A percentile compares a stretch with the other conserved stretches of the same genome.
These are phyloP conservation scores for Agapanthus africanus DNA, from an alignment of 106 monocot genomes.

Conservation along the genomic window DNA sequence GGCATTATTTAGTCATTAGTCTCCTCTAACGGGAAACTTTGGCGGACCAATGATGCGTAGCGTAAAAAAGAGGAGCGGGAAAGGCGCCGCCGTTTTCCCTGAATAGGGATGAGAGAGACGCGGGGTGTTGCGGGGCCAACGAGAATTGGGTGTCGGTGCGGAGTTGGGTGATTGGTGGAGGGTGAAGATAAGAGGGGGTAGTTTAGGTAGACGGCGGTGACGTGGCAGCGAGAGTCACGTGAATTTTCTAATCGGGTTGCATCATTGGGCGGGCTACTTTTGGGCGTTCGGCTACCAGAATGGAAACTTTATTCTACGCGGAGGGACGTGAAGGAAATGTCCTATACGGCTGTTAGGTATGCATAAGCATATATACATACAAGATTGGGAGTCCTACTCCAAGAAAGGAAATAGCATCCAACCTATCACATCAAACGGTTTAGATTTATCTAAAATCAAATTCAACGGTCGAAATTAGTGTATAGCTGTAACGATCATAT, in stretches of 20 bases:
- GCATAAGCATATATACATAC: too few species aligned
- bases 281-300: not conserved
- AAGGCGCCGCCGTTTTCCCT: not conserved
- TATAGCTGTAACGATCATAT: too few species aligned
- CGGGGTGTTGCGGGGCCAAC: not conserved
- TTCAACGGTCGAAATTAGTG: too few species aligned
- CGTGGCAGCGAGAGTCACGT: not conserved
- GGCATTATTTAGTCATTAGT: not conserved
- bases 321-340: too few species aligned
- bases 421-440: too few species aligned
- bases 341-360: too few species aligned
- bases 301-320: too few species aligned
- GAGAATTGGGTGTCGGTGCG: not conserved
- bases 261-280: conserved; percentile 2
- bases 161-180: not conserved
- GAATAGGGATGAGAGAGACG: not conserved
- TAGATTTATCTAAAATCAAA: too few species aligned
- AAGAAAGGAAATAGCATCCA: too few species aligned
- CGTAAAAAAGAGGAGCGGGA: not conserved
- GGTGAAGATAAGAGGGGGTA: not conserved
- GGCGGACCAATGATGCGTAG: not conserved
- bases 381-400: too few species aligned
- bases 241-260: not conserved
- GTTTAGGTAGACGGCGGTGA: not conserved
- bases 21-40: not conserved